Percentiles rank a stretch among this genome's conserved stretches.
Conservation (phyloP, 768 basidiomycete species). For the Boletus sensibilis region DNA sequence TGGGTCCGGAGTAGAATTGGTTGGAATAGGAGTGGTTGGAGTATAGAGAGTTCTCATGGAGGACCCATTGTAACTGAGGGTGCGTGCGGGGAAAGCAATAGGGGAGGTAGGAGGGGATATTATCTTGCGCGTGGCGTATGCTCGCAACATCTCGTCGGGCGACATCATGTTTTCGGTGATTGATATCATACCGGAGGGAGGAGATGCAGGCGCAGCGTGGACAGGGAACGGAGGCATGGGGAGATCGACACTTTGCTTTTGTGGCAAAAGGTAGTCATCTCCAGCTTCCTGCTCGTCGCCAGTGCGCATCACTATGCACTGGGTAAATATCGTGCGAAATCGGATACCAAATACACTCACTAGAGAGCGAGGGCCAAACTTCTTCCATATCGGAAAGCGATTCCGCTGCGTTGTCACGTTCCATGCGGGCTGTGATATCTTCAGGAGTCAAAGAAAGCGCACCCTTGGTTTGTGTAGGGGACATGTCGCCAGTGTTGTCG, state of each 20-base stretch:
- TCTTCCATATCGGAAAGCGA: constrained; percentile 49
- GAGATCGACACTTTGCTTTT: constrained; percentile 22
- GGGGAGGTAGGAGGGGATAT: constrained; percentile 34
- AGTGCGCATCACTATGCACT: constrained; percentile 67
- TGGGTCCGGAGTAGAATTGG: constrained; percentile 11
- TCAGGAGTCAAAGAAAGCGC: constrained; percentile 50
- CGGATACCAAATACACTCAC: constrained; percentile 39
- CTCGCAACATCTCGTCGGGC: constrained; percentile 76
- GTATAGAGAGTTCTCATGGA: constrained; percentile 32
- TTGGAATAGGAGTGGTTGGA: constrained; percentile 20
- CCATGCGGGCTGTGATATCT: constrained; percentile 58
- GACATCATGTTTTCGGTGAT: constrained; percentile 45
- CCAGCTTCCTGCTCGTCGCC: constrained; percentile 34
- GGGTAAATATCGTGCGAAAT: constrained; percentile 5
- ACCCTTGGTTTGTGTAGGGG: constrained; percentile 45
- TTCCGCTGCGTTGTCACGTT: constrained; percentile 31
- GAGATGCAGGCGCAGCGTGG: constrained; percentile 36
- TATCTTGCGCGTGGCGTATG: constrained; percentile 55
- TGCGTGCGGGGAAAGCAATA: constrained; percentile 30
- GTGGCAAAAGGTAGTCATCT: constrained; percentile 49
- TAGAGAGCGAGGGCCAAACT: constrained; percentile 64
- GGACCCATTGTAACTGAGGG: constrained; percentile 23
- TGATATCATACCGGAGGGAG: constrained; percentile 38
- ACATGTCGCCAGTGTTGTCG: constrained; percentile 34
- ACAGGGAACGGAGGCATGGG: constrained; percentile 36